These are phyloP conservation scores for Tricholoma matsutake DNA, from an alignment of 768 basidiomycete species.

Conservation along the genomic window DNA sequence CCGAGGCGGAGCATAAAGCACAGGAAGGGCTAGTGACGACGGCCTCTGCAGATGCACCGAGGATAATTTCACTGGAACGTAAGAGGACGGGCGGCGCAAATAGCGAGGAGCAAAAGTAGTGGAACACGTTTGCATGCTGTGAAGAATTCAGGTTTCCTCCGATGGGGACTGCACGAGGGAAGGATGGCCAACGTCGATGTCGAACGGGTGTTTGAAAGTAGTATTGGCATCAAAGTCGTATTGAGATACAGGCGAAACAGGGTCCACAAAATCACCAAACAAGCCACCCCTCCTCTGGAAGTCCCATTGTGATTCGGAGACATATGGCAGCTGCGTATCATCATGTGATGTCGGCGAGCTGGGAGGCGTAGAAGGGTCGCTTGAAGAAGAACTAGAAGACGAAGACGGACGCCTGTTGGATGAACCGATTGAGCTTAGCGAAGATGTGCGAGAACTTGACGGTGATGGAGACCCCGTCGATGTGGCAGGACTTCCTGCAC, in stretches of 20 bases:
- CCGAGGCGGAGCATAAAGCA: background rate
- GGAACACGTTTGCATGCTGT: background rate
- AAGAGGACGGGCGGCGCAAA: too few species aligned
- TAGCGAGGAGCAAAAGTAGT: background rate
- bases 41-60: too few species aligned
- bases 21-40: too few species aligned
- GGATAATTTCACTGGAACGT: too few species aligned
- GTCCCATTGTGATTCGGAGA: background rate
- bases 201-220: background rate
- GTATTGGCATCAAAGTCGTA: background rate
- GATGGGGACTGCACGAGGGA: background rate
- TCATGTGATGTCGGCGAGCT: background rate
- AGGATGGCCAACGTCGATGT: background rate
- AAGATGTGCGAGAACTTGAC: constrained; percentile 3
- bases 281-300: background rate
- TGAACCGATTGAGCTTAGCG: background rate
- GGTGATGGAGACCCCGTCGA: constrained; percentile 5
- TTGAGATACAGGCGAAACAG: background rate
- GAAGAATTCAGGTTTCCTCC: background rate
- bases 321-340: background rate
- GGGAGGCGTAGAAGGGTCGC: constrained; percentile 3
- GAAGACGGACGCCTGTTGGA: constrained; percentile 1
- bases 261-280: background rate
- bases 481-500: background rate
- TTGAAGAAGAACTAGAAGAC: constrained; percentile 9